These are phyloP conservation scores for Paspalum vaginatum DNA, from an alignment of 176 grass and related monocot genomes.

Conservation along the genomic window DNA sequence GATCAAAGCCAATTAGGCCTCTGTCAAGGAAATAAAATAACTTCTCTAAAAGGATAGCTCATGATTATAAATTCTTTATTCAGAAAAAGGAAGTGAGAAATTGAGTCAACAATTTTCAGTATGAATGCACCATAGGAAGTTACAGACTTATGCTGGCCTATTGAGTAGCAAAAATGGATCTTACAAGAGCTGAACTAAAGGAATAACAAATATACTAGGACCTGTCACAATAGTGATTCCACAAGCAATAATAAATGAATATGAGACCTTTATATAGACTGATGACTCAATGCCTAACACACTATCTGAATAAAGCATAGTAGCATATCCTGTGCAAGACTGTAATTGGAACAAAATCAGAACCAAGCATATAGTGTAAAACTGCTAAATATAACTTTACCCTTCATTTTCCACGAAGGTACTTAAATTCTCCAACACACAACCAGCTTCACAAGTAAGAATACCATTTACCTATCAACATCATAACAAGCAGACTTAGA, in stretches of 20 bases:
- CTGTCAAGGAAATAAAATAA: not conserved
- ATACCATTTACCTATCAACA: slow-evolving; percentile 89
- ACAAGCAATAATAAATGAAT: slow-evolving; percentile 10
- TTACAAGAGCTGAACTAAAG: not conserved
- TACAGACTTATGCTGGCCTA: not conserved
- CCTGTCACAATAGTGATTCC: not conserved
- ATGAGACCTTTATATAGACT: slow-evolving; percentile 9
- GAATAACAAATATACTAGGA: slow-evolving; percentile 11
- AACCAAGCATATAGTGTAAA: not conserved
- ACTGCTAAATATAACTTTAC: slow-evolving; percentile 51
- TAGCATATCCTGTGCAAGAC: not conserved
- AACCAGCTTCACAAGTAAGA: slow-evolving; percentile 93
- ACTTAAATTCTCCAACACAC: slow-evolving; percentile 88
- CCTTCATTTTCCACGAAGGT: slow-evolving; percentile 87
- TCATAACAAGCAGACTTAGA: slow-evolving; percentile 48
- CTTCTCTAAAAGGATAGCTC: slow-evolving; percentile 1
- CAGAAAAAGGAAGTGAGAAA: not conserved
- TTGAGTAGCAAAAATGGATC: not conserved
- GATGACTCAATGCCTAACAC: slow-evolving; percentile 9
- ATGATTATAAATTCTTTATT: not conserved
- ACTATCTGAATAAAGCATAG: slow-evolving; percentile 24
- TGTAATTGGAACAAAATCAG: not conserved
- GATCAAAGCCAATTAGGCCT: not conserved
- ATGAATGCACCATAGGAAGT: not conserved
- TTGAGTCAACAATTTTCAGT: not conserved